These are phyloP conservation scores for Aureobasidium sp. DNA, from an alignment of 2,329 filamentous ascomycete genomes.

Conservation along the genomic window DNA sequence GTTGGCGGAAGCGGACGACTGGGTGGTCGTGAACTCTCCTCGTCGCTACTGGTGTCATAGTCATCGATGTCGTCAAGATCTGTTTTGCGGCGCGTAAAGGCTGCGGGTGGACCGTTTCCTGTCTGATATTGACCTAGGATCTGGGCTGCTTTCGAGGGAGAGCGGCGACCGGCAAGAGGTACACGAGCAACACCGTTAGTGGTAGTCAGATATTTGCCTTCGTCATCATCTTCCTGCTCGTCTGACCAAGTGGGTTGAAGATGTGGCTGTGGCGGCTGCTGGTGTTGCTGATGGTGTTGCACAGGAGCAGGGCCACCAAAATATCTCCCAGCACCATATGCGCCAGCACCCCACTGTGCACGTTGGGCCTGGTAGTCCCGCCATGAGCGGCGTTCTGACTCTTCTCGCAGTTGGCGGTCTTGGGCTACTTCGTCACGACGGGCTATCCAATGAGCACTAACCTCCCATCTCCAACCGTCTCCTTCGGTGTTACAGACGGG, in stretches of 20 bases:
- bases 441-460: slow-evolving; percentile 69
- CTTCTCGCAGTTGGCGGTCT: slow-evolving; percentile 40
- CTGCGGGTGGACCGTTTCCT: slow-evolving; percentile 18
- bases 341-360: neutral
- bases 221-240: slow-evolving; percentile 21
- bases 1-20: slow-evolving; percentile 22
- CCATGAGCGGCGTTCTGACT: slow-evolving; percentile 13
- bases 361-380: slow-evolving; percentile 12
- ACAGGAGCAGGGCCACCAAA: neutral
- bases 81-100: slow-evolving; percentile 25
- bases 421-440: slow-evolving; percentile 50
- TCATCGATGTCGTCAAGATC: slow-evolving; percentile 17
- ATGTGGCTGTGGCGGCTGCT: neutral
- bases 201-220: slow-evolving; percentile 30
- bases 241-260: slow-evolving; percentile 2
- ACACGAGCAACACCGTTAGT: slow-evolving; percentile 28
- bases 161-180: slow-evolving; percentile 30
- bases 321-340: slow-evolving; percentile 9
- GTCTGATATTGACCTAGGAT: slow-evolving; percentile 31
- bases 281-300: neutral
- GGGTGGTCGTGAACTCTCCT: slow-evolving; percentile 26
- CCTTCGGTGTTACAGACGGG: slow-evolving; percentile 81
- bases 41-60: slow-evolving; percentile 30
- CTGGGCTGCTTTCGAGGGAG: slow-evolving; percentile 35
- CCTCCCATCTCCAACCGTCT: slow-evolving; percentile 92